These are phyloP conservation scores for Moniliophthora roreri DNA, from an alignment of 1,284 basidiomycete species.

Conservation along the genomic window DNA sequence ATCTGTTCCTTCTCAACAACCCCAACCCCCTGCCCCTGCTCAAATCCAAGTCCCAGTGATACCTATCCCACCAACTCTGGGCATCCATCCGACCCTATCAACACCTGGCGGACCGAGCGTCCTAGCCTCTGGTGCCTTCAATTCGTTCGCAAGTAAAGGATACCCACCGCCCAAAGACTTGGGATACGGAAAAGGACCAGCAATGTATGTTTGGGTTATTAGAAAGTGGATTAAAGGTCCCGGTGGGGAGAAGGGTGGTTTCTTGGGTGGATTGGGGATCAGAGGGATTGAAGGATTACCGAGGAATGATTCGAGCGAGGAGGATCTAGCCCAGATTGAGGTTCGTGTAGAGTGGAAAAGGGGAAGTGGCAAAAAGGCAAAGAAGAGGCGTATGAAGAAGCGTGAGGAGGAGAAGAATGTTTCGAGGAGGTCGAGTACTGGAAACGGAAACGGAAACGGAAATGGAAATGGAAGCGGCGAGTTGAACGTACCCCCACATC, in stretches of 20 bases:
- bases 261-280: conserved; percentile 19
- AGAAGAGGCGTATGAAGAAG: conserved; percentile 21
- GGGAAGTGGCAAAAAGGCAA: conserved; percentile 31
- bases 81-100: conserved; percentile 17
- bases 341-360: conserved; percentile 77
- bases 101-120: conserved; percentile 14
- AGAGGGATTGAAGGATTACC: conserved; percentile 12
- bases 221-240: conserved; percentile 73
- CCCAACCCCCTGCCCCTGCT: conserved; percentile 3
- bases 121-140: background rate
- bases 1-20: background rate
- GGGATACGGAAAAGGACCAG: conserved; percentile 30
- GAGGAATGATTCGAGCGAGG: conserved; percentile 8
- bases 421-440: background rate
- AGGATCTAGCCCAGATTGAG: conserved; percentile 44
- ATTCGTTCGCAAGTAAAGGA: conserved; percentile 17
- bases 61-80: conserved; percentile 12
- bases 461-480: no score
- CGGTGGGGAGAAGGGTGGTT: conserved; percentile 30
- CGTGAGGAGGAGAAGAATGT: conserved; percentile 14
- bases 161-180: conserved; percentile 19
- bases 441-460: no score
- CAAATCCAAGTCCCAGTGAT: background rate
- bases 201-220: conserved; percentile 82
- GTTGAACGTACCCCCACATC: background rate